Conservation (phyloP, 2,329 filamentous ascomycete genomes). For the Aschersonia sp. region DNA sequence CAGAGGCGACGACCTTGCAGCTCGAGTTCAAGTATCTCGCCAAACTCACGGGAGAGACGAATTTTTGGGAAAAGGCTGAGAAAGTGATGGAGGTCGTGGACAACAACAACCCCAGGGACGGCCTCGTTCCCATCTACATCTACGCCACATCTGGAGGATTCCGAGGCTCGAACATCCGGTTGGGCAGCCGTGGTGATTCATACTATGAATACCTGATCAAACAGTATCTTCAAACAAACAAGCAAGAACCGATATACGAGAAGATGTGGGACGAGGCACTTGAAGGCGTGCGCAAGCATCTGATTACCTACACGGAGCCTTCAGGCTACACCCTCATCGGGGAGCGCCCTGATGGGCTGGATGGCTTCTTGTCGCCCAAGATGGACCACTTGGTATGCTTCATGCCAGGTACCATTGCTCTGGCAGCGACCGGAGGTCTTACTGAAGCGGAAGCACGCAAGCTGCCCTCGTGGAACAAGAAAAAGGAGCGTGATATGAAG, state of each 20-base stretch:
- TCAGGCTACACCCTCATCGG: constrained; percentile 78
- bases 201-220: constrained; percentile 99
- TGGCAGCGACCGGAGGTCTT: constrained; percentile 69
- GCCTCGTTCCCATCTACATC: constrained; percentile 84
- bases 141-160: constrained; percentile 68
- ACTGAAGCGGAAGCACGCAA: constrained; percentile 63
- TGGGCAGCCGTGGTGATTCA: constrained; percentile 88
- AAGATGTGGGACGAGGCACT: constrained; percentile 90
- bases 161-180: constrained; percentile 69
- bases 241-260: constrained; percentile 70
- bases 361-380: constrained; percentile 57
- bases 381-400: constrained; percentile 99
- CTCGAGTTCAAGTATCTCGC: constrained; percentile 95
- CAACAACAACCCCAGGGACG: constrained; percentile 62
- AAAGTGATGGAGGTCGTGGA: constrained; percentile 87
- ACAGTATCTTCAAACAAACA: constrained; percentile 87
- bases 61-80: constrained; percentile 87
- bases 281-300: constrained; percentile 73
- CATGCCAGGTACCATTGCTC: constrained; percentile 87
- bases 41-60: constrained; percentile 80
- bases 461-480: constrained; percentile 54
- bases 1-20: constrained; percentile 83
- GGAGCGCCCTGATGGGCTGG: constrained; percentile 65
- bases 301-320: constrained; percentile 75
- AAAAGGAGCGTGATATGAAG: constrained; percentile 74